Conservation (phyloP, 2,329 filamentous ascomycete genomes). For the Grosmannia penicillata region DNA sequence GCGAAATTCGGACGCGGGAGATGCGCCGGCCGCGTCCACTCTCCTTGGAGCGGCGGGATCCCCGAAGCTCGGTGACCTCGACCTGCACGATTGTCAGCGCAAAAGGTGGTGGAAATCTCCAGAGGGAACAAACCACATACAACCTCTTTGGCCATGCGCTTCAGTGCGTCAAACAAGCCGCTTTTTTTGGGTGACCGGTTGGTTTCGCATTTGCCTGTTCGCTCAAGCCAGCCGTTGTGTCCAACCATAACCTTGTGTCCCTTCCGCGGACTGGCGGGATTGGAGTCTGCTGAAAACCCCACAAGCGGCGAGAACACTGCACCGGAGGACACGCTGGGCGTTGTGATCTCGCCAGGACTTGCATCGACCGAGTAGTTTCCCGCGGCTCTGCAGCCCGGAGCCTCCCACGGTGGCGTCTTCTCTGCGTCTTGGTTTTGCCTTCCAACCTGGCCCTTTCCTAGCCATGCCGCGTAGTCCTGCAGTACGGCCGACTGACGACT, state of each 20-base stretch:
- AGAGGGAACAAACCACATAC: constrained; percentile 16
- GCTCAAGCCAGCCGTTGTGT: constrained; percentile 41
- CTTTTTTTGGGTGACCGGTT: constrained; percentile 19
- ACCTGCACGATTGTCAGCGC: constrained; percentile 6
- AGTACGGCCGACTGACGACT: constrained; percentile 3
- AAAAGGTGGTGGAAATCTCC: neutral
- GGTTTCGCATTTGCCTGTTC: constrained; percentile 18
- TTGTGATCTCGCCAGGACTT: neutral
- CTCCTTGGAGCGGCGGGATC: constrained; percentile 17
- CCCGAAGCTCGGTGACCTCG: constrained; percentile 22
- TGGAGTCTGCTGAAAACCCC: constrained; percentile 25
- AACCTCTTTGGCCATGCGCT: constrained; percentile 39
- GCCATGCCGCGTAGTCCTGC: constrained; percentile 10
- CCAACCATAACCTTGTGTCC: constrained; percentile 38
- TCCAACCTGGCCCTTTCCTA: too few species aligned
- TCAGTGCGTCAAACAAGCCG: constrained; percentile 28
- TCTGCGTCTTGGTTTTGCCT: too few species aligned
- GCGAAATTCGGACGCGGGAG: constrained; percentile 29
- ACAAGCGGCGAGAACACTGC: constrained; percentile 30
- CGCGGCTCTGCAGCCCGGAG: neutral
- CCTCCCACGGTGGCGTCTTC: too few species aligned
- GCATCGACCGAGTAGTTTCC: neutral
- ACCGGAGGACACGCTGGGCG: neutral
- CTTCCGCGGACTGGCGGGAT: constrained; percentile 17
- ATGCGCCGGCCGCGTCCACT: constrained; percentile 14